A percentile compares a stretch with the other conserved stretches of the same genome.
These are phyloP conservation scores for Arthroderma sp. DNA, from an alignment of 2,329 filamentous ascomycete genomes.

Conservation along the genomic window DNA sequence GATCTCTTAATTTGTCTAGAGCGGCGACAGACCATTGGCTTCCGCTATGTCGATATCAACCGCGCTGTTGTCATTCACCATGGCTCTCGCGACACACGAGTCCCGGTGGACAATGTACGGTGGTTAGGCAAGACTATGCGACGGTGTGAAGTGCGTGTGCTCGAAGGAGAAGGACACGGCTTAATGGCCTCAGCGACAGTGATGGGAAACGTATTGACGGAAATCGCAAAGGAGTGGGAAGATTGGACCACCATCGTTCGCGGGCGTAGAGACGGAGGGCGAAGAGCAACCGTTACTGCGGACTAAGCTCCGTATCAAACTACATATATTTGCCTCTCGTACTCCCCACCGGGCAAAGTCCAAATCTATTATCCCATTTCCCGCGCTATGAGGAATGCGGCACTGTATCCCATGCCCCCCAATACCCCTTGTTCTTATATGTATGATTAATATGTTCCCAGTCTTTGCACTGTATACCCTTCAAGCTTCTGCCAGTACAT, in stretches of 20 bases:
- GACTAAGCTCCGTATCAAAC: too few relatives aligned
- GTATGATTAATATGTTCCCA: too few relatives aligned
- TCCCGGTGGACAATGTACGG: conserved; percentile 85
- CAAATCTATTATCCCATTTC: too few relatives aligned
- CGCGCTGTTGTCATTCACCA: conserved; percentile 87
- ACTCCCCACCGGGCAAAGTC: too few relatives aligned
- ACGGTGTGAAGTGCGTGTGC: conserved; percentile 75
- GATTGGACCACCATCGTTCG: conserved; percentile 57
- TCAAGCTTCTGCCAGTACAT: too few relatives aligned
- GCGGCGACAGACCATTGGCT: conserved; percentile 79
- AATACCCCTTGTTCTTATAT: too few relatives aligned
- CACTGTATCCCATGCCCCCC: too few relatives aligned
- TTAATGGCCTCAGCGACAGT: conserved; percentile 88
- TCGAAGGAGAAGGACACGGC: conserved; percentile 86
- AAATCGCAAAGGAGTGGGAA: conserved; percentile 89
- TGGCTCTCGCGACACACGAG: conserved; percentile 75
- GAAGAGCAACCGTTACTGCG: conserved; percentile 17
- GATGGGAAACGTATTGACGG: conserved; percentile 88
- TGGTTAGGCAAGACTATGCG: conserved; percentile 95
- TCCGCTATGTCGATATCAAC: conserved; percentile 92
- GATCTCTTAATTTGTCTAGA: conserved; percentile 89
- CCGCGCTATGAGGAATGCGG: too few relatives aligned
- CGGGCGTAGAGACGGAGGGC: conserved; percentile 21
- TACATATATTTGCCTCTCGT: too few relatives aligned
- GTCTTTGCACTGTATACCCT: too few relatives aligned